phyloP scores from a whole-genome alignment of 257 asterid genomes.

The Solanum pennellii region DNA sequence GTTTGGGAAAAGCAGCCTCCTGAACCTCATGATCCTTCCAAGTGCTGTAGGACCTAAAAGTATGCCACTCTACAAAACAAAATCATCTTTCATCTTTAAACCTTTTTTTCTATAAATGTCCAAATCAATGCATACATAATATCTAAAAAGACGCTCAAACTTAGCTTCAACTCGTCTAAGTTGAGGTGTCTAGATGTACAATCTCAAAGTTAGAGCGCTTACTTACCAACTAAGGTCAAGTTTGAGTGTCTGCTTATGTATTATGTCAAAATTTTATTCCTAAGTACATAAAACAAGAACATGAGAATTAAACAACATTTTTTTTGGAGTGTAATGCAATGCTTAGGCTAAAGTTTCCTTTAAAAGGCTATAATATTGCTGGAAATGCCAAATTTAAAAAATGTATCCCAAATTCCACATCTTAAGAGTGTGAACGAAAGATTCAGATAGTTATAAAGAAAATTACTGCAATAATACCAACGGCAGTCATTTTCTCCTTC shows the following conservation, averaged over 20 bases:
- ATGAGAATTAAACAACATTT: background rate
- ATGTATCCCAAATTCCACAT: background rate
- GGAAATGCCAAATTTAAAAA: background rate
- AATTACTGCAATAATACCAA: background rate
- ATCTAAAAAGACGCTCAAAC: background rate
- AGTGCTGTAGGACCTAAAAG: conserved; percentile 64
- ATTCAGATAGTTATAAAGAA: background rate
- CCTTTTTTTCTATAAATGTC: background rate
- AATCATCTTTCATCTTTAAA: background rate
- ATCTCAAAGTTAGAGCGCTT: background rate
- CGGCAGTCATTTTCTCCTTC: background rate
- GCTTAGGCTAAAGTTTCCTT: background rate
- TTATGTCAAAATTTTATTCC: background rate
- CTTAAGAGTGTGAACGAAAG: background rate
- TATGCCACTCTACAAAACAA: conserved; percentile 54
- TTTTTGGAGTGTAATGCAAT: background rate
- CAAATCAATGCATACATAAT: background rate
- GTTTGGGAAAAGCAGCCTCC: conserved; percentile 41
- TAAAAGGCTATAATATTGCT: background rate
- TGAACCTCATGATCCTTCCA: conserved; percentile 29
- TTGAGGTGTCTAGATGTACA: background rate
- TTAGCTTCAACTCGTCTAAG: background rate
- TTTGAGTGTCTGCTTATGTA: background rate
- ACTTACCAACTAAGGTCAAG: background rate
- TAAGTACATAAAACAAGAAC: background rate